Evolutionary conservation across 371 early-diverging fungal species (phyloP).

Genomic region (Mucor circinelloides): DNA sequence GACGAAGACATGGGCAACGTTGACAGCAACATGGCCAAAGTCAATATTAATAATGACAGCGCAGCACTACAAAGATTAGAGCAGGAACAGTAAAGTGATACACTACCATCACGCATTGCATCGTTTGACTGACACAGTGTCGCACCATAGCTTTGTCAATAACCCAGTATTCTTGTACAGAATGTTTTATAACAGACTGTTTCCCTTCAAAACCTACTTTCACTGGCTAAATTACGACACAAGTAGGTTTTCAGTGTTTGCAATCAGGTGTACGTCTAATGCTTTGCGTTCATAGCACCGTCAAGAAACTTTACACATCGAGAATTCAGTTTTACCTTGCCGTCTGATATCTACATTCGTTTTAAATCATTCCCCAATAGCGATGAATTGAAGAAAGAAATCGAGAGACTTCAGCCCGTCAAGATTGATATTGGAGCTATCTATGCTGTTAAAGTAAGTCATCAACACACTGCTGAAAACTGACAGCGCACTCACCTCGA

Average conservation of each 20-base stretch:
- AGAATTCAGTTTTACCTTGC: slow-evolving; percentile 93
- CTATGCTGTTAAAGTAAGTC: slow-evolving; percentile 73
- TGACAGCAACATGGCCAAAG: slow-evolving; percentile 16
- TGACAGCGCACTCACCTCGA: not conserved
- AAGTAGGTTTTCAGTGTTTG: slow-evolving; percentile 37
- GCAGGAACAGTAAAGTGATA: not conserved
- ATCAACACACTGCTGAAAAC: not conserved
- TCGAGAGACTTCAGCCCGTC: slow-evolving; percentile 74
- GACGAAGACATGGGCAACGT: not conserved
- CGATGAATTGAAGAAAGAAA: slow-evolving; percentile 78
- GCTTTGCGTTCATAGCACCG: slow-evolving; percentile 20
- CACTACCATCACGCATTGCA: not conserved
- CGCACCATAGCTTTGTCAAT: not conserved
- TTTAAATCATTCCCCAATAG: slow-evolving; percentile 81
- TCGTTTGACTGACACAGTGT: not conserved
- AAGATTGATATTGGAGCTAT: slow-evolving; percentile 99
- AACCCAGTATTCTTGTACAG: slow-evolving; percentile 52
- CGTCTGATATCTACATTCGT: slow-evolving; percentile 82
- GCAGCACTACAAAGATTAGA: not conserved
- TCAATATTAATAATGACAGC: slow-evolving; percentile 21
- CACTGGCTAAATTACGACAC: slow-evolving; percentile 85
- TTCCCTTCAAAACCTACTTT: slow-evolving; percentile 80
- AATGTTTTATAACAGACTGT: slow-evolving; percentile 82
- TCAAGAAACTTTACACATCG: slow-evolving; percentile 76
- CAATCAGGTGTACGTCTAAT: not conserved